A percentile compares a stretch with the other conserved stretches of the same genome.
Conservation (phyloP, 306 rosid species). For the Fragaria nilgerrensis region DNA sequence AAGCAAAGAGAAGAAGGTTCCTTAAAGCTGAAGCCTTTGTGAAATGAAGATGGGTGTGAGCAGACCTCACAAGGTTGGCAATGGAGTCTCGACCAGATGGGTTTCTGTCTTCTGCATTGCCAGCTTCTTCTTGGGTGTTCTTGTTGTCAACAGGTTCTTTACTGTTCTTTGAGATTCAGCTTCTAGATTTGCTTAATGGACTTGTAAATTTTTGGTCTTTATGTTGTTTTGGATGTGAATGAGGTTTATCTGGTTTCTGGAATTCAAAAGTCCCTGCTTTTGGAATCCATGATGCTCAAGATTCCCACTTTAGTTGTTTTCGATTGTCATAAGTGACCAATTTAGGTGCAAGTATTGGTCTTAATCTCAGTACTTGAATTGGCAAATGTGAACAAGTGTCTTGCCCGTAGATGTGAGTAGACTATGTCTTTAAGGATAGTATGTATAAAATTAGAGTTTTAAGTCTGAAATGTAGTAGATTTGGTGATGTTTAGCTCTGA, state of each 20-base stretch:
- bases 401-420: not conserved
- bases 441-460: not conserved
- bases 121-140: constrained; percentile 60
- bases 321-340: not conserved
- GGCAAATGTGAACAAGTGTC: not conserved
- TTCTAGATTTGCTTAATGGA: constrained; percentile 21
- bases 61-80: constrained; percentile 51
- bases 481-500: constrained; percentile 12
- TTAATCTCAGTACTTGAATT: not conserved
- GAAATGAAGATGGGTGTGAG: constrained; percentile 44
- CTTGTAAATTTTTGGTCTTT: not conserved
- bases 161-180: constrained; percentile 20
- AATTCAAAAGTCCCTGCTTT: constrained; percentile 9
- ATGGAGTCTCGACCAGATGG: constrained; percentile 60
- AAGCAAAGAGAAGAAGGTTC: constrained; percentile 21
- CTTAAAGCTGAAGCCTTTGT: constrained; percentile 32
- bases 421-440: not conserved
- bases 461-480: constrained; percentile 1
- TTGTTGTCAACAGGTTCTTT: constrained; percentile 53
- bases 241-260: constrained; percentile 22
- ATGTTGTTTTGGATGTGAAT: constrained; percentile 9
- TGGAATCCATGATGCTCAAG: constrained; percentile 14
- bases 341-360: not conserved
- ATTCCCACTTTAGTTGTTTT: not conserved
- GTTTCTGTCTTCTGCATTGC: constrained; percentile 50